Evolutionary conservation across 805 yeast genomes (phyloP), one percentile per base, ranked within the genome.

Genomic region (Komagataella pastoris): DNA sequence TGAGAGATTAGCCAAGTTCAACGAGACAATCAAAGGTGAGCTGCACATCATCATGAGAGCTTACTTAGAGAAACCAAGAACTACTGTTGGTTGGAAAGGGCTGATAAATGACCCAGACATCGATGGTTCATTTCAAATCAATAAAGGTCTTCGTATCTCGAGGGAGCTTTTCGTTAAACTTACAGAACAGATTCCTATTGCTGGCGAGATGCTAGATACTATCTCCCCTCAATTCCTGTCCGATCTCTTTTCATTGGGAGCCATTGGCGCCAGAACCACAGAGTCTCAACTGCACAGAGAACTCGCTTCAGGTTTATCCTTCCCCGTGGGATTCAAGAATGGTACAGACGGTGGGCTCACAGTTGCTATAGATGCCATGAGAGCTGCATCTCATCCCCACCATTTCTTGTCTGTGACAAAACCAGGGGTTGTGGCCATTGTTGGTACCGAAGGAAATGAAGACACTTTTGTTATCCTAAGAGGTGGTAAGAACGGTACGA

Each of bases 81-180:
- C 99, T 56, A 91, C 98, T 21, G 98, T 91, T 52, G 99, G 99
- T 57, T 91, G 99, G 99, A 91, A 91, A 71, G 99, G 99, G 61
- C 75, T 91, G 62, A 89, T 91, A 66, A 91, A 91, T 68, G 99
- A 91, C 70, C 99, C 99, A 48, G 96, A 91, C 63, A 80, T 91
- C 55, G 88, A 91, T 69, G 85, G 86, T 63, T 75, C 97, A 49
- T 93, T 85, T 80, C 85, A 91, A 67, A 93, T 91, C 67, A 91
- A 91, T 79, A 88, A 88, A 71, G 99, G 99, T 62, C 76, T 91
- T 57, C 80, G 88, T 61, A 78, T 87, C 45, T 80, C 97, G 10
- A 83, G 99, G 73, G 77, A 85, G 64, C 77, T 93, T 66, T 91
- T 85, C 68, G 80, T 80, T 52, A 86, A 87, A 56, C 77, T 90